Percentiles rank a stretch among this genome's conserved stretches.
Evolutionary conservation across 768 basidiomycete genomes (phyloP).

Genomic region (Suillus variegatus): DNA sequence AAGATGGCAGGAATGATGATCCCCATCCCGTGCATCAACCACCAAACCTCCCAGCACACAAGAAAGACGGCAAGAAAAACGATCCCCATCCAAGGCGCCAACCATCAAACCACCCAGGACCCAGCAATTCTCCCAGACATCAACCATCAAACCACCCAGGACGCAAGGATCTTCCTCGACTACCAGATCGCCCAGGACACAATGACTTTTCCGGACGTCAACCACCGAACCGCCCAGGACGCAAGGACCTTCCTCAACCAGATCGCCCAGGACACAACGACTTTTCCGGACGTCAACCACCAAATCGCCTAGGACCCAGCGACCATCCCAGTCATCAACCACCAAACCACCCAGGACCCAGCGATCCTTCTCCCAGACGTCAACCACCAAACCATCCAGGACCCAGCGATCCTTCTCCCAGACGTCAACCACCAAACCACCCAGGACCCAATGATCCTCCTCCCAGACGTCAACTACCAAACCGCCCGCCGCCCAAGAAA

Average conservation of each 20-base stretch:
- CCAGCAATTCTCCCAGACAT: neutral
- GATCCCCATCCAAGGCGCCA: neutral
- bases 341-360: neutral
- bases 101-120: neutral
- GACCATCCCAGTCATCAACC: neutral
- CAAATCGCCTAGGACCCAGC: neutral
- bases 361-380: neutral
- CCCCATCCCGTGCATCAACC: neutral
- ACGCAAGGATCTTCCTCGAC: no score
- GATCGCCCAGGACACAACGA: neutral
- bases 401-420: neutral
- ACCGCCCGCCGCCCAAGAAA: neutral
- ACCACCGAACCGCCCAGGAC: neutral
- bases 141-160: neutral
- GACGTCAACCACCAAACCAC: no score
- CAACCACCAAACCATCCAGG: neutral
- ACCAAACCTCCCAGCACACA: neutral
- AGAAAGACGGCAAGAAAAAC: neutral
- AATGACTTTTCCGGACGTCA: neutral
- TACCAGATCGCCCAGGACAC: no score
- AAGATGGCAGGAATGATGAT: neutral
- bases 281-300: neutral
- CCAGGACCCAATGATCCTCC: neutral
- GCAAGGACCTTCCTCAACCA: no score
- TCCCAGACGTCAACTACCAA: neutral